Percentiles rank a stretch among this genome's conserved stretches.
phyloP scores from a whole-genome alignment of 2,329 filamentous ascomycete species.

The Dothiorella sarmentorum region DNA sequence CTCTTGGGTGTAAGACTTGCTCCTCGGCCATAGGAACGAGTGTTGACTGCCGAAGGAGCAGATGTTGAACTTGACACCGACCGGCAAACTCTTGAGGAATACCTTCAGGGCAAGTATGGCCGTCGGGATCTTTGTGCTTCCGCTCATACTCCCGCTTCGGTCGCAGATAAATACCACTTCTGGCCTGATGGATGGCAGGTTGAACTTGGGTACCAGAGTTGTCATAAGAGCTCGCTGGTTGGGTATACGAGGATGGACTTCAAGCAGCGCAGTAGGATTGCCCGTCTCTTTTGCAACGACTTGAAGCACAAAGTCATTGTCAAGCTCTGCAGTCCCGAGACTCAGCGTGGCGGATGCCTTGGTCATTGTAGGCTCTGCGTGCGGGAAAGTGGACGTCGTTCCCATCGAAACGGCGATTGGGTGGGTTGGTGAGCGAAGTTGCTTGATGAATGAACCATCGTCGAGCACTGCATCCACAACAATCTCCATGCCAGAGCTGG shows the following conservation, averaged over 20 bases:
- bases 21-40: constrained; percentile 48
- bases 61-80: constrained; percentile 66
- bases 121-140: constrained; percentile 47
- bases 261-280: constrained; percentile 62
- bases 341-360: constrained; percentile 62
- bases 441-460: constrained; percentile 54
- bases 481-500: constrained; percentile 48
- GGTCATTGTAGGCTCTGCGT: constrained; percentile 51
- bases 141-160: constrained; percentile 63
- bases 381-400: constrained; percentile 47
- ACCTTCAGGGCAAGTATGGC: constrained; percentile 56
- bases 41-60: constrained; percentile 59
- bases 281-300: constrained; percentile 59
- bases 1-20: constrained; percentile 45
- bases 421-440: constrained; percentile 64
- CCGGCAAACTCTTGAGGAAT: constrained; percentile 63
- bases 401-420: constrained; percentile 65
- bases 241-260: constrained; percentile 60
- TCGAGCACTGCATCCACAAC: constrained; percentile 60
- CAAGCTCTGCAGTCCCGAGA: constrained; percentile 52
- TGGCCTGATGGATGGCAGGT: constrained; percentile 52
- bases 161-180: constrained; percentile 74
- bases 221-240: constrained; percentile 66
- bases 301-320: constrained; percentile 65
- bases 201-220: constrained; percentile 67